Evolutionary conservation across 2,329 filamentous ascomycete species (phyloP), one percentile per base, ranked within the genome.

Genomic region (Sporothrix variecibatus): DNA sequence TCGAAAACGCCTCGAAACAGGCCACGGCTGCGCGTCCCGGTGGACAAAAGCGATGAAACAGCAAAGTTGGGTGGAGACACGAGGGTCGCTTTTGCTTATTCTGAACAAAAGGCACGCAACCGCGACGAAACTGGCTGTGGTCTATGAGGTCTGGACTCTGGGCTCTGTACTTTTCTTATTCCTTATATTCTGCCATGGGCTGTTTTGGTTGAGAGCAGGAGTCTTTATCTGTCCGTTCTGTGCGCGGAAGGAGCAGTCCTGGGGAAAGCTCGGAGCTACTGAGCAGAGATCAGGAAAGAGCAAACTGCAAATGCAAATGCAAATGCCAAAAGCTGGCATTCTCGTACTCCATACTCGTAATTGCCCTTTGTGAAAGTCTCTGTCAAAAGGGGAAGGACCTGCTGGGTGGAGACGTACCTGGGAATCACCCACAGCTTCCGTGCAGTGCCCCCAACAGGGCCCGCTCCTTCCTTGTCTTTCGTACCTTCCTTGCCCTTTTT

Each of bases 1-100:
- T 58, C 71, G 12, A 68, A 43, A 51, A 53, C 43, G 58, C 43
- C 56, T 28, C 71, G 38, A 43, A 72, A 40, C 56, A 71, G 56
- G 23, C 68, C 68, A 71, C 34, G 51, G 20, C 40, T 56, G 51
- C 49, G 65, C 46, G 65, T 49, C 23, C 23, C 43, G 46, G n/a
- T 17, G 31, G 20, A 5, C 51, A 56, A 28, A 51, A 58, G 51
- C 40, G 23, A 49, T 58, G 60, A 72, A 67, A 67, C 71, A 43
- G 38, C 31, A 53, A 38, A 17, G 17, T 23, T 31, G 46, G 31
- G 56, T 72, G 70, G 70, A 43, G 62, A 67, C 62, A 53, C 34
- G n/a, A 49, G 43, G 23, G 26, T 51, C 23, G 43, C 34, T 68
- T 58, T 58, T 58, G 51, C 23, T 34, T 20, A 2, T 28, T 60